Percentiles rank a stretch among this genome's conserved stretches.
phyloP scores from a whole-genome alignment of 2,329 filamentous ascomycete genomes.

The Cladosporium sp. region DNA sequence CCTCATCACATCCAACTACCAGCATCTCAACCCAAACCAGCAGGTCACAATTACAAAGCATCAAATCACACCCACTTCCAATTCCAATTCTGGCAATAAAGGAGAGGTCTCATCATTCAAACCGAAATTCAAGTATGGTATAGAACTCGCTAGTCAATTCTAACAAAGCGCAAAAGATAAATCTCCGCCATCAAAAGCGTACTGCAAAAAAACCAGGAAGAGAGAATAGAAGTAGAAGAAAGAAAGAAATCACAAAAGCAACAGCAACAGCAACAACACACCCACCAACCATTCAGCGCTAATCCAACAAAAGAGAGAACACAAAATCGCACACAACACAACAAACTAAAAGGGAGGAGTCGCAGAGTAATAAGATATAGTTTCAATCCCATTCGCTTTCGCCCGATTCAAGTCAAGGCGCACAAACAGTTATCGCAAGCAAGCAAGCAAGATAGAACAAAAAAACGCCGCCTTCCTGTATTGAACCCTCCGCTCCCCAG shows the following conservation, averaged over 20 bases:
- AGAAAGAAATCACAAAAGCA: neutral
- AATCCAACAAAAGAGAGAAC: neutral
- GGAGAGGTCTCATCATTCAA: too few relatives aligned
- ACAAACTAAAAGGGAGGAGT: neutral
- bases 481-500: neutral
- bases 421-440: neutral
- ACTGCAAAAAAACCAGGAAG: constrained; percentile 4
- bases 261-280: neutral
- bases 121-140: constrained; percentile 14
- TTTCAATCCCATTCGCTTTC: neutral
- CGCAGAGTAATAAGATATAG: neutral
- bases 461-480: neutral
- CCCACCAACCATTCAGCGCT: neutral
- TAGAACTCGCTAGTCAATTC: constrained; percentile 17
- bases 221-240: too few relatives aligned
- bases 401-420: neutral
- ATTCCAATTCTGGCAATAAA: too few relatives aligned
- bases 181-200: neutral
- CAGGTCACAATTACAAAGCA: too few relatives aligned
- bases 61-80: too few relatives aligned
- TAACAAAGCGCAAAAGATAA: neutral
- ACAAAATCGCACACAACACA: neutral
- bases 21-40: too few relatives aligned
- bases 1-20: too few relatives aligned
- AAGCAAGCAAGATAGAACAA: neutral